Percentiles rank a stretch among this genome's conserved stretches.
Conservation (phyloP, 352 stramenopile species). For the Globisporangium parvum region DNA sequence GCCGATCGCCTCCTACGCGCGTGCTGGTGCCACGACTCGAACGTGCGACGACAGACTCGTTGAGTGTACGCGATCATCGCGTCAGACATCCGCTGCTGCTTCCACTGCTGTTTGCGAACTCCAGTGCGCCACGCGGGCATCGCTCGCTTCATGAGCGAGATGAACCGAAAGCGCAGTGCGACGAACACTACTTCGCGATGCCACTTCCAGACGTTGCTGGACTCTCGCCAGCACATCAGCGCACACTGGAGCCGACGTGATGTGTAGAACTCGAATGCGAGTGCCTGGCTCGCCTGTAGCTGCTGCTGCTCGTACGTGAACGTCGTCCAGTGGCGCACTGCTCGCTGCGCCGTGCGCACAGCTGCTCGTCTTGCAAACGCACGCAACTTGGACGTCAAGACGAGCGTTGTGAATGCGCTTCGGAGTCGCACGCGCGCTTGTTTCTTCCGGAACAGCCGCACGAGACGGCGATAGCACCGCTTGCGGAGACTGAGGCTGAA, state of each 20-base stretch:
- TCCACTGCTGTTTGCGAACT: not conserved
- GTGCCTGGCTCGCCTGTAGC: not conserved
- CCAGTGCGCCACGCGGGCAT: not conserved
- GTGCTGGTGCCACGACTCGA: not conserved
- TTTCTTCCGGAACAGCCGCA: constrained; percentile 44
- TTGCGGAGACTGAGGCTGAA: constrained; percentile 22
- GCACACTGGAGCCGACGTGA: constrained; percentile 4
- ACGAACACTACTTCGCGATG: not conserved
- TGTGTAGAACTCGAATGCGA: constrained; percentile 7
- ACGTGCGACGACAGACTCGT: not conserved
- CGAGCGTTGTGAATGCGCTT: constrained; percentile 16
- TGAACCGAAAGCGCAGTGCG: constrained; percentile 5
- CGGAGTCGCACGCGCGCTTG: constrained; percentile 8
- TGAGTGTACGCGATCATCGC: not conserved
- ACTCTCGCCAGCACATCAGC: constrained; percentile 9
- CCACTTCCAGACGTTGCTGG: not conserved
- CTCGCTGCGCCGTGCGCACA: constrained; percentile 1
- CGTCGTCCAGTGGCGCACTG: constrained; percentile 2
- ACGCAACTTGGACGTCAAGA: constrained; percentile 8
- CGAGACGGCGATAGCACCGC: constrained; percentile 26
- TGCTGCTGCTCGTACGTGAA: constrained; percentile 1
- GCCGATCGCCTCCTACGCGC: not conserved
- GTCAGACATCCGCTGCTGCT: not conserved
- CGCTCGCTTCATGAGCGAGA: not conserved
- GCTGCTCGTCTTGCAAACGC: constrained; percentile 10